A percentile compares a stretch with the other conserved stretches of the same genome.
Conservation (phyloP, 139 green algal species). For the Closterium sp. region DNA sequence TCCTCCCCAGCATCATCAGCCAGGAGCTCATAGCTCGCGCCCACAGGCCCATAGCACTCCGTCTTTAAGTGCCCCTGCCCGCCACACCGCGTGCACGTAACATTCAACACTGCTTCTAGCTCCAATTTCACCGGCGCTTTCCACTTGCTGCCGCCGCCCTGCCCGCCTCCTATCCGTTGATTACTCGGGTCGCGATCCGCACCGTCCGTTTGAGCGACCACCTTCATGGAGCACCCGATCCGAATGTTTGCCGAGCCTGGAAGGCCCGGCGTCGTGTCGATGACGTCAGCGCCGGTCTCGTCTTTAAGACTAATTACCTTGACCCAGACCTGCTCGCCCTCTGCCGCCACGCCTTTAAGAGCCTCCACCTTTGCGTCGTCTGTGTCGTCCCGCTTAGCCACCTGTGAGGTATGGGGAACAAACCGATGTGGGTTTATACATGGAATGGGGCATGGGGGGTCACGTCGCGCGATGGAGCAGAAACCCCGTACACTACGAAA, state of each 20-base stretch:
- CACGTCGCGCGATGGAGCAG: too few species aligned
- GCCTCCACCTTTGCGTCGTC: conserved; percentile 68
- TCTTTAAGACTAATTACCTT: conserved; percentile 56
- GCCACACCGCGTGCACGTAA: conserved; percentile 45
- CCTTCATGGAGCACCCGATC: conserved; percentile 72
- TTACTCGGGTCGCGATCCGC: conserved; percentile 64
- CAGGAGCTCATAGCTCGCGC: conserved; percentile 32
- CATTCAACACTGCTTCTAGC: conserved; percentile 39
- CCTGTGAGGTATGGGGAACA: conserved; percentile 48
- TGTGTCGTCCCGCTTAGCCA: conserved; percentile 60
- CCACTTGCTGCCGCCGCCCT: background rate
- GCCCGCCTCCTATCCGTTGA: background rate
- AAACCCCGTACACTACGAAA: too few species aligned
- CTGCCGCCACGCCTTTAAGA: conserved; percentile 63
- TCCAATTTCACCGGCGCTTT: conserved; percentile 16
- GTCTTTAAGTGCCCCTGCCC: conserved; percentile 47
- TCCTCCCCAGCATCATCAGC: conserved; percentile 25
- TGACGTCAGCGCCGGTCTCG: background rate
- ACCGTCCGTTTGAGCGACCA: conserved; percentile 64
- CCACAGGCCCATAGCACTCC: conserved; percentile 33
- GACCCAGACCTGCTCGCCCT: conserved; percentile 59
- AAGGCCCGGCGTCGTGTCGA: background rate
- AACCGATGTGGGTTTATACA: background rate
- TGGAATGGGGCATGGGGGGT: background rate
- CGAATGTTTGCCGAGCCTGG: conserved; percentile 42